Conservation (phyloP, 2,329 filamentous ascomycete species). For the Microdochium trichocladiopsis region DNA sequence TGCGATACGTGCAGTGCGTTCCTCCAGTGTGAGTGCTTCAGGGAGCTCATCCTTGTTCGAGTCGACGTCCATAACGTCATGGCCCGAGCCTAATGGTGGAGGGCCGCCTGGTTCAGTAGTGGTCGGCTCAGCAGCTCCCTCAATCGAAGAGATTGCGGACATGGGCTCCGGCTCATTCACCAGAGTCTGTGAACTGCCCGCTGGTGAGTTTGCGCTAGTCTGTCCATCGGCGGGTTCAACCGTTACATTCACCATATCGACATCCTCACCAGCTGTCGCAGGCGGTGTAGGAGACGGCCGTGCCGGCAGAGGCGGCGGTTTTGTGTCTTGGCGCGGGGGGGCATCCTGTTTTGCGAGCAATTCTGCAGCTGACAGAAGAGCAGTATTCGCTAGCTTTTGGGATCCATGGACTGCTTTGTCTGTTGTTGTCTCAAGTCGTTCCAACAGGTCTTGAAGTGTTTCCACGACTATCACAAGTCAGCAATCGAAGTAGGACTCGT, state of each 20-base stretch:
- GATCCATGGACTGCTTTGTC: constrained; percentile 61
- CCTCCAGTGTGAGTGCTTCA: constrained; percentile 30
- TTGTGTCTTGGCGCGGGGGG: not conserved
- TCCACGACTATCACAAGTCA: constrained; percentile 54
- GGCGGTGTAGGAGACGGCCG: constrained; percentile 35
- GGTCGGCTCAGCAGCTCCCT: not conserved
- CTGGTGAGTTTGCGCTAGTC: constrained; percentile 33
- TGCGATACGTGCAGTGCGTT: constrained; percentile 30
- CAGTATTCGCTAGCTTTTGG: constrained; percentile 72
- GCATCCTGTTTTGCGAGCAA: constrained; percentile 9
- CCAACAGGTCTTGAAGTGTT: constrained; percentile 65
- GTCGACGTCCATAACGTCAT: constrained; percentile 6
- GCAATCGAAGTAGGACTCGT: not conserved
- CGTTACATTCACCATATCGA: constrained; percentile 24
- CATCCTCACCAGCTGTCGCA: constrained; percentile 18
- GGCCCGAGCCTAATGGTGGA: not conserved
- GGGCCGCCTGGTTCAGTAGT: not conserved
- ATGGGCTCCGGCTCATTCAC: not conserved
- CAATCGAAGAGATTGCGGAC: not conserved
- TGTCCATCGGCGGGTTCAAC: constrained; percentile 22
- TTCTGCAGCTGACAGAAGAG: constrained; percentile 51
- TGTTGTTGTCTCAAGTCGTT: constrained; percentile 58
- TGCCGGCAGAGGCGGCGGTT: constrained; percentile 42
- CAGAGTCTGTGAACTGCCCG: constrained; percentile 28
- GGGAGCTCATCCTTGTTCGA: constrained; percentile 14